phyloP scores from a whole-genome alignment of 1,284 basidiomycete genomes.

The Naganishia sp. region DNA sequence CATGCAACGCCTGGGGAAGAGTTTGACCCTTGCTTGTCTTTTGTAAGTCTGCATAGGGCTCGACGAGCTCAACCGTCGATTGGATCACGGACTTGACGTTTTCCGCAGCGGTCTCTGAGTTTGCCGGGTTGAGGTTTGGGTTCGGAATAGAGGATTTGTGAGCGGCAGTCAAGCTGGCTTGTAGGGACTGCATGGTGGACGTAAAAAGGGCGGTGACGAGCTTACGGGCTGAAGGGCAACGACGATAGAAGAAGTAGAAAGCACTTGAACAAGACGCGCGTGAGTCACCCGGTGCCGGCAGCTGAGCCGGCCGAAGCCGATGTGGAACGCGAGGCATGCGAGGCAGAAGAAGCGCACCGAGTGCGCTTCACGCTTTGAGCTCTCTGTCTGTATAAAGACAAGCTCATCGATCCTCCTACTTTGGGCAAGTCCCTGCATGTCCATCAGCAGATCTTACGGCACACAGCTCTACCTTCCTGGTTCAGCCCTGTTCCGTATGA shows the following conservation, averaged over 20 bases:
- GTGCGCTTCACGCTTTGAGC: not conserved
- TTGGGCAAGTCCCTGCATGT: no score
- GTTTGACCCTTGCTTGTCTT: conserved; percentile 12
- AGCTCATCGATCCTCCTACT: no score
- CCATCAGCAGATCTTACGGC: no score
- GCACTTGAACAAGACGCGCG: not conserved
- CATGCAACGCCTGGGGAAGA: conserved; percentile 17
- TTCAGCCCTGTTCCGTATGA: conserved; percentile 15
- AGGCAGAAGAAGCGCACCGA: conserved; percentile 5
- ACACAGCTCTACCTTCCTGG: conserved; percentile 22
- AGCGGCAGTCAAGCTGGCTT: conserved; percentile 15
- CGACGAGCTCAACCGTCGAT: not conserved
- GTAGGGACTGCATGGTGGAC: conserved; percentile 12
- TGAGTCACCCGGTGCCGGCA: no score
- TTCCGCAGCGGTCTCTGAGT: not conserved
- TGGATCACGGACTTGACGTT: conserved; percentile 13
- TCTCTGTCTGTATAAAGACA: not conserved
- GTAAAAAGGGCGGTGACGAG: no score
- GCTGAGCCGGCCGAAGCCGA: no score
- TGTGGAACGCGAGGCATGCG: no score
- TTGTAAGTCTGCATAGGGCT: not conserved
- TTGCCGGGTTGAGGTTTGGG: conserved; percentile 21
- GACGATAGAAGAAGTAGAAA: not conserved
- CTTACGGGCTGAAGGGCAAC: not conserved
- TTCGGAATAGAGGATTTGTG: conserved; percentile 18